Conservation (phyloP, 176 grass and related monocot genomes). For the Raddia distichophylla region DNA sequence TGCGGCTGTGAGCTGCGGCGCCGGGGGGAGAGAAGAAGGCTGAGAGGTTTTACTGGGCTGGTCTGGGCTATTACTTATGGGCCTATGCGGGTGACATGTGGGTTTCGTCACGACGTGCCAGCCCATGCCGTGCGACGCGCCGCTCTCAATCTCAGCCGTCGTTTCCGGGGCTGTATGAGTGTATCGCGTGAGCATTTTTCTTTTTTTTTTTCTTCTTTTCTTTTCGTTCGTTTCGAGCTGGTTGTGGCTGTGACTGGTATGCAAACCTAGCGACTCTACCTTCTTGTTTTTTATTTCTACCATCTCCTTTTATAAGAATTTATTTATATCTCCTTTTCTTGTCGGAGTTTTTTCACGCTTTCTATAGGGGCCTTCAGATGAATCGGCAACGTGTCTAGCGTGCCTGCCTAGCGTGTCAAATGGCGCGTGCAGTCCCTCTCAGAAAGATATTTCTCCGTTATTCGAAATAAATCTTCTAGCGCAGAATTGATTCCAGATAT, state of each 20-base stretch:
- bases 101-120: neutral
- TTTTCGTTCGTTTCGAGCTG: too few species aligned
- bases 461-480: too few species aligned
- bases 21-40: neutral
- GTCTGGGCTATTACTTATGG: neutral
- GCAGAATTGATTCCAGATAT: too few species aligned
- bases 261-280: too few species aligned
- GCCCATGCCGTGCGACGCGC: neutral
- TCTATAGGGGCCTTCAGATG: neutral
- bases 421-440: too few species aligned
- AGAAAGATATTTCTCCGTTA: too few species aligned
- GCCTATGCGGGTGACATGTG: neutral
- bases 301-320: too few species aligned
- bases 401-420: neutral
- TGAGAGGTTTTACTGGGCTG: neutral
- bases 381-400: neutral
- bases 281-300: too few species aligned
- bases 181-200: too few species aligned
- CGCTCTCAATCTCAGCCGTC: neutral
- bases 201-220: too few species aligned
- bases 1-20: conserved; percentile 43
- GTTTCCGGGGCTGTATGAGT: neutral
- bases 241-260: too few species aligned
- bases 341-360: neutral
- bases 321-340: neutral